Percentiles rank a stretch among this genome's conserved stretches.
Evolutionary conservation across 2,329 filamentous ascomycete species (phyloP).

Genomic region (Paecilomyces variotii): DNA sequence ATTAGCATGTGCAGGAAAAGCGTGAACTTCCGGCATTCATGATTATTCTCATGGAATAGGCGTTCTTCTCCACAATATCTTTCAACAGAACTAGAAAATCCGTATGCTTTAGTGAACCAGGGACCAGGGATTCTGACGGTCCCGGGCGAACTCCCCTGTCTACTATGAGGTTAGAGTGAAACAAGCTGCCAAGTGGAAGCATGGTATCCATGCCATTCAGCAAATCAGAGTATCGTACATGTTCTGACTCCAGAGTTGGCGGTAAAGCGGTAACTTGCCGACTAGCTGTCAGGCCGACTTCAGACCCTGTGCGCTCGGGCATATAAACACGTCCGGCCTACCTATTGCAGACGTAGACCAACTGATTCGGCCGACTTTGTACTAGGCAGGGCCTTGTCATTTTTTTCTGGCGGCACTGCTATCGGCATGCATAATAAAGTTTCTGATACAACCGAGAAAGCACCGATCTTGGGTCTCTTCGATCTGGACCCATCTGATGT

Average conservation of each 20-base stretch:
- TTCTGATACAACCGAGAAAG: not conserved
- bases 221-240: not conserved
- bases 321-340: not conserved
- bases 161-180: not conserved
- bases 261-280: not conserved
- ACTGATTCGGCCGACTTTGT: not conserved
- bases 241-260: not conserved
- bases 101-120: not conserved
- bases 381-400: not conserved
- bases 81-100: not conserved
- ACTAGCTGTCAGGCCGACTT: not conserved
- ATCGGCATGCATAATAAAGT: not conserved
- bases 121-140: not conserved
- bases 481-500: not conserved
- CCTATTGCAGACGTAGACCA: not conserved
- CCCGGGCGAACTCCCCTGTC: too few relatives aligned
- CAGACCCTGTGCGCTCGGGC: not conserved
- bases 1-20: not conserved
- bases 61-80: not conserved
- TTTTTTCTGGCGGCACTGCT: not conserved
- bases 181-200: not conserved
- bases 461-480: not conserved
- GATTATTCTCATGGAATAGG: not conserved
- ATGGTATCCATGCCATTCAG: not conserved
- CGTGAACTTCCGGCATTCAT: not conserved